These are phyloP conservation scores for Penicillium sp. DNA, from an alignment of 2,329 filamentous ascomycete species.

Conservation along the genomic window DNA sequence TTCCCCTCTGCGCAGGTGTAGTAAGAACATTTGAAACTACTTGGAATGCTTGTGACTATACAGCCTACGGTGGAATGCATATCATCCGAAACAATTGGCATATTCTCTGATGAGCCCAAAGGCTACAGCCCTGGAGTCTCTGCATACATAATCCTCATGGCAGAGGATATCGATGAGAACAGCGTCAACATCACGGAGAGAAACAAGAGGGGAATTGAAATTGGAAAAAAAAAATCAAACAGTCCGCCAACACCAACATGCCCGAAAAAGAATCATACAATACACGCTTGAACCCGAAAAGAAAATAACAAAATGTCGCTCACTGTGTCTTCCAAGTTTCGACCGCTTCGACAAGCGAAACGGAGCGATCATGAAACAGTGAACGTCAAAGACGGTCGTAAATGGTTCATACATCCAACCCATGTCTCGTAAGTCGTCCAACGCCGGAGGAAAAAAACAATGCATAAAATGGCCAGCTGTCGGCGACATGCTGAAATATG, in stretches of 20 bases:
- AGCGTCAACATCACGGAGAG: background rate
- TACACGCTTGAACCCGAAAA: constrained; percentile 23
- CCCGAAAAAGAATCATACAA: constrained; percentile 16
- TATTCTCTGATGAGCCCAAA: constrained; percentile 3
- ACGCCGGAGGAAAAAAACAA: constrained; percentile 31
- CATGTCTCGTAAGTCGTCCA: constrained; percentile 32
- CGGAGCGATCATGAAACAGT: constrained; percentile 18
- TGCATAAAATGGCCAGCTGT: constrained; percentile 25
- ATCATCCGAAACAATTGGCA: constrained; percentile 4
- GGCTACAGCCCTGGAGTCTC: background rate
- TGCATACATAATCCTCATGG: constrained; percentile 1
- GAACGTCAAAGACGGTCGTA: constrained; percentile 26
- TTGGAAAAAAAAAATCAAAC: constrained; percentile 2
- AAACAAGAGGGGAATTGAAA: constrained; percentile 27
- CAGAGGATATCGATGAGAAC: constrained; percentile 3
- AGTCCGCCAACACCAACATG: constrained; percentile 21
- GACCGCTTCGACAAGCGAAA: constrained; percentile 17
- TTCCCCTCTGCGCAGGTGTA: background rate
- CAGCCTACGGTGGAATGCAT: background rate
- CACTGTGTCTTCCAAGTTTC: constrained; percentile 18
- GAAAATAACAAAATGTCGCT: constrained; percentile 14
- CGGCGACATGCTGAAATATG: constrained; percentile 6
- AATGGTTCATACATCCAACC: constrained; percentile 37
- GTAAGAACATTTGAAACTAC: background rate
- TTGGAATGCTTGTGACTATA: background rate